A percentile compares a stretch with the other conserved stretches of the same genome.
Evolutionary conservation across 2,329 filamentous ascomycete species (phyloP).

Genomic region (Sclerotinia borealis): DNA sequence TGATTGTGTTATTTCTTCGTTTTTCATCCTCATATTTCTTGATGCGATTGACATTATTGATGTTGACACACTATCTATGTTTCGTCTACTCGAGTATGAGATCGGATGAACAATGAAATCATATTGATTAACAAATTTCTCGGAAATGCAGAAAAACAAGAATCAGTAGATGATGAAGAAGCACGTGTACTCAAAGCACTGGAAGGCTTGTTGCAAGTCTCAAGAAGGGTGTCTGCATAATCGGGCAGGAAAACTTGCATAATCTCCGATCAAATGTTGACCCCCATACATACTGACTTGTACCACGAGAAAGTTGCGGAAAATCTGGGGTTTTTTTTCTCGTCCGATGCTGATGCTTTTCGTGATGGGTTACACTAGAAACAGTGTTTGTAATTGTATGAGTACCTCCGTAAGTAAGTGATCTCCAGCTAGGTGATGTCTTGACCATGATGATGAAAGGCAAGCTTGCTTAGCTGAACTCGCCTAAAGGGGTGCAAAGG

Average conservation of each 20-base stretch:
- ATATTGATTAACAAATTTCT: too few species aligned
- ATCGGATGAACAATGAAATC: neutral
- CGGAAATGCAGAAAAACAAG: neutral
- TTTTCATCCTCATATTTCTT: too few species aligned
- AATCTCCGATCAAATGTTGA: neutral
- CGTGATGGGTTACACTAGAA: neutral
- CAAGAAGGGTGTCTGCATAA: conserved; percentile 2
- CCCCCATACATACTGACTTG: too few species aligned
- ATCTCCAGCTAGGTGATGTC: neutral
- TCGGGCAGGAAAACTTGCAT: neutral
- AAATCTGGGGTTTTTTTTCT: neutral
- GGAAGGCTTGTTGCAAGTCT: conserved; percentile 8
- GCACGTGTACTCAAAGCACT: neutral
- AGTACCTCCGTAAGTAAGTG: neutral
- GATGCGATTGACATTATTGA: neutral
- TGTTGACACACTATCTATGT: too few species aligned
- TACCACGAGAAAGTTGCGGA: neutral
- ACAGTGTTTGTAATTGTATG: too few species aligned
- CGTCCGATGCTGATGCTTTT: neutral
- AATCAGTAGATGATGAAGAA: neutral
- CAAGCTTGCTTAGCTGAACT: neutral
- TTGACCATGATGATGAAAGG: too few species aligned
- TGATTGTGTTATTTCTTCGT: neutral
- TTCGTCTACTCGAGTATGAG: neutral
- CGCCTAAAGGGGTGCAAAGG: too few species aligned